Evolutionary conservation across 495 filamentous ascomycete genomes (phyloP), one percentile per base, ranked within the genome.

Genomic region (Aspergillus panamensis): DNA sequence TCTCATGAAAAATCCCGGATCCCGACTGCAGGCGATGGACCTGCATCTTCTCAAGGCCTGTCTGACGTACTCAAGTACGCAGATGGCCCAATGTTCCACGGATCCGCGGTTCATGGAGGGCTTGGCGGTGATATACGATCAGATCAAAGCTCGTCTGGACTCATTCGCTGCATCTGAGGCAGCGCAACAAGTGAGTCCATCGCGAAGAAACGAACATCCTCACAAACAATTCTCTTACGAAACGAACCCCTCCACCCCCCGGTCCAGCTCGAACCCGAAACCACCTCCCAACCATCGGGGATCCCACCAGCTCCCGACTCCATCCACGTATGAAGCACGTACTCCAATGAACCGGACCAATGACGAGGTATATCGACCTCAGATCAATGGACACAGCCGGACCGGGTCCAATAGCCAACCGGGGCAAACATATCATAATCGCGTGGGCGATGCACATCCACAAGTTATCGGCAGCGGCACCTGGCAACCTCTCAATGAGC

Each of bases 1-100:
- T 37, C 52, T 63, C 17, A 57, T 63, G 56, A 63, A 63, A 29
- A 51, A 59, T 48, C 51, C 52, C 0, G 48, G 20, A 0, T 56
- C 55, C 8, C 20, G 48, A 8, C 48, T 62, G 1, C 37, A 48
- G 25, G 48, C 40, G 0, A 62, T 57, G 48, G 61, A 62, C 35
- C 16, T 59, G 5, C 50, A 58, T 51, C 47, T 62, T 1, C 19
- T 62, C 6, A 62, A 59, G 29, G 55, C 51, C 1, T 62, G 51
- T 43, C 20, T 62, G 19, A 33, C 44, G 9, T 55, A 59, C 25
- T 44, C 39, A 1, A 59, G 51, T 16, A 21, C 13, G 14, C 52
- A 45, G 19, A 21, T 58, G 21, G 42, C 51, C 6, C 52, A 51
- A 37, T 48, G 40, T 14, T 52, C 55, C 5, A n/a, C 42, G 1